These are phyloP conservation scores for Psilocybe cubensis DNA, from an alignment of 768 basidiomycete species.

Conservation along the genomic window DNA sequence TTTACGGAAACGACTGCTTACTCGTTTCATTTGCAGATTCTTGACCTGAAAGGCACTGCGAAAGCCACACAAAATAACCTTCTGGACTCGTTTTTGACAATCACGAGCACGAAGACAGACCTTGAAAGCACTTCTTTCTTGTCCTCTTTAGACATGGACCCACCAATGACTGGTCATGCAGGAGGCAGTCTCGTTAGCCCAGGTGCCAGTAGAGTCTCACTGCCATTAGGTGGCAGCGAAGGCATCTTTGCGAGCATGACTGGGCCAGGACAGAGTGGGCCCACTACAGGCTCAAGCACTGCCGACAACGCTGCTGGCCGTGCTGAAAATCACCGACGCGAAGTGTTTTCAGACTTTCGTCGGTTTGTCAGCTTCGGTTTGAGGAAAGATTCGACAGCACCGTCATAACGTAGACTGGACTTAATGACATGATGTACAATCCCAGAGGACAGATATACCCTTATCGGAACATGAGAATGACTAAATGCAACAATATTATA, in stretches of 20 bases:
- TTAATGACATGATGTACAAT: not conserved
- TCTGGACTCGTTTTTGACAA: conserved; percentile 88
- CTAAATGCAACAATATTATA: conserved; percentile 3
- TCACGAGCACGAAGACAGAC: conserved; percentile 91
- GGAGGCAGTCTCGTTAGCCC: conserved; percentile 67
- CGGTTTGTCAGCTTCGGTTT: conserved; percentile 90
- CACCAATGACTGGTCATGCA: conserved; percentile 50
- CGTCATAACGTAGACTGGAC: conserved; percentile 2
- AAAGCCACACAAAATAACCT: conserved; percentile 87
- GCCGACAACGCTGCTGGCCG: conserved; percentile 37
- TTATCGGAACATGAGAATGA: not conserved
- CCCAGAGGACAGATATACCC: not conserved
- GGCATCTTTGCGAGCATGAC: conserved; percentile 63
- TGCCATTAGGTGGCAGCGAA: conserved; percentile 54
- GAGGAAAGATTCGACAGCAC: conserved; percentile 60
- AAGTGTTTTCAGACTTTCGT: conserved; percentile 88
- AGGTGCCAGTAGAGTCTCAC: conserved; percentile 60
- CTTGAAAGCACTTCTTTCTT: conserved; percentile 92
- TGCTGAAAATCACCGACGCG: conserved; percentile 59
- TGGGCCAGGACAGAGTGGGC: conserved; percentile 60
- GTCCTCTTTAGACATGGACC: conserved; percentile 95
- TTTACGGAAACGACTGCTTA: not conserved
- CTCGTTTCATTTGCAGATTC: conserved; percentile 55
- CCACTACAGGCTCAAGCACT: conserved; percentile 62
- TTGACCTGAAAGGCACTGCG: conserved; percentile 93